These are phyloP conservation scores for Ciborinia camelliae DNA, from an alignment of 2,329 filamentous ascomycete species.

Conservation along the genomic window DNA sequence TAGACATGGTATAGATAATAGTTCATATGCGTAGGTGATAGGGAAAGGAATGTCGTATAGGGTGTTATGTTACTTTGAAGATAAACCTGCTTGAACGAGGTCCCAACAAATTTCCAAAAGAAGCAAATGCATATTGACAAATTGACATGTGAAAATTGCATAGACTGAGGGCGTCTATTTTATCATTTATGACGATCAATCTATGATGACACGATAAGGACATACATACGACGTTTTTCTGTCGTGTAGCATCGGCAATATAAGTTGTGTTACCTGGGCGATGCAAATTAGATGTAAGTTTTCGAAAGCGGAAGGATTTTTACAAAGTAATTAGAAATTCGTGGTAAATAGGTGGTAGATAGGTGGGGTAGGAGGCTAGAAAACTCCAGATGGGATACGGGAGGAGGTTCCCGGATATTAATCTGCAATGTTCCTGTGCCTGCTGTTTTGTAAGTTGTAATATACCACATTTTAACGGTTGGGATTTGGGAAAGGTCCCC, in stretches of 20 bases:
- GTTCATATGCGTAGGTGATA: neutral
- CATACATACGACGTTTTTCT: neutral
- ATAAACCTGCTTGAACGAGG: neutral
- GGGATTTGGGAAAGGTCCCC: too few relatives aligned
- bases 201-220: constrained; percentile 6
- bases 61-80: neutral
- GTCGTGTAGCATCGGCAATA: neutral
- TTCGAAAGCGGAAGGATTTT: constrained; percentile 13
- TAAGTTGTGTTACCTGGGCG: neutral
- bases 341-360: neutral
- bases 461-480: neutral
- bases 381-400: constrained; percentile 1
- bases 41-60: neutral
- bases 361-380: neutral
- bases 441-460: neutral
- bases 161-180: neutral
- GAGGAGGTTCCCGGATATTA: neutral
- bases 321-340: neutral
- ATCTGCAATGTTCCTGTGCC: neutral
- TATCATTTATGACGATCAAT: neutral
- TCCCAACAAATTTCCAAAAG: constrained; percentile 14
- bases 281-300: constrained; percentile 6
- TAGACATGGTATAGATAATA: neutral
- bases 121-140: neutral
- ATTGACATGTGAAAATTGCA: neutral